Evolutionary conservation across 805 yeast genomes (phyloP), one percentile per base, ranked within the genome.

Genomic region (Ogataea populi-albae): DNA sequence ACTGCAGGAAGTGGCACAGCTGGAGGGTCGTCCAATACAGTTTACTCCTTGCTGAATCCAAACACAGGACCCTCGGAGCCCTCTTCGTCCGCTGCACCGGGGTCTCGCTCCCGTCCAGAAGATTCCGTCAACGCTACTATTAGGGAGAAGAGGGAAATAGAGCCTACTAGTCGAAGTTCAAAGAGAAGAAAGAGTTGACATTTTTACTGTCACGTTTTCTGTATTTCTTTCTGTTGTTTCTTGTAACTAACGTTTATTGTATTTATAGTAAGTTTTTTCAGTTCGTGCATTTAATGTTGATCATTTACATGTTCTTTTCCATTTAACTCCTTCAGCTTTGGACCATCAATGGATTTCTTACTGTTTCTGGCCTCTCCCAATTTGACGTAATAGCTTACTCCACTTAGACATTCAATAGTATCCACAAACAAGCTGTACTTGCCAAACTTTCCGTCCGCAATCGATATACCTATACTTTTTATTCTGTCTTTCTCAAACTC

Each of bases 371-470:
- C 59, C 30, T 57, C 58, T 23, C 59, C 54, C 10, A 74, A 50
- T 33, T 60, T 68, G 34, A 66, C 59, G 27, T 62, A 64, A 22
- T 73, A 71, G 37, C 71, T 76, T 1, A 64, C 66, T 11, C 81
- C 83, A 6, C 76, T 71, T 64, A 79, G 70, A 19, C 77, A 87
- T 54, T 80, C 83, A 39, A 86, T 70, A 73, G 82, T 79, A 48
- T 83, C 93, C 26, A 86, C 61, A 41, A 81, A 73, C 41, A 86
- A 66, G 26, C 73, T 68, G 57, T 69, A 86, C 2, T 89, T 87
- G 0, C 95, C 95, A 47, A 77, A 80, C 55, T 78, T 81, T 37
- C 80, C 74, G 56, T 86, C 95, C 32, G 83, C 69, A 27, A 86
- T 71, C 6, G 95, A 93, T 22, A 86, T 61, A 2, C 95, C 95